A percentile compares a stretch with the other conserved stretches of the same genome.
phyloP scores from a whole-genome alignment of 2,329 filamentous ascomycete species.

The Talaromyces rugulosus region DNA sequence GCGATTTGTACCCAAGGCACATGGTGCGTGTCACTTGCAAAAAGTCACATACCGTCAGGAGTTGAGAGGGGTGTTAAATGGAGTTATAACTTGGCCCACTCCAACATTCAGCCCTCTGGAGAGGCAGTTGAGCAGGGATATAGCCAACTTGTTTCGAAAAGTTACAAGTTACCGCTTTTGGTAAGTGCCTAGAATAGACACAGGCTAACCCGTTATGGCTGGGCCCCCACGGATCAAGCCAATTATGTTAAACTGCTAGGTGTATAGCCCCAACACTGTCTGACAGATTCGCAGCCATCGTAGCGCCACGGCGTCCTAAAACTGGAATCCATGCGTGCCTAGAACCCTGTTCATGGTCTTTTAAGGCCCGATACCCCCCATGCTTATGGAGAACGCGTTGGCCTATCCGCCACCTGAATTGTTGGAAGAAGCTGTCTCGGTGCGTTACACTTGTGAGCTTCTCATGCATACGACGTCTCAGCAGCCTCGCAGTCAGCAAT shows the following conservation, averaged over 20 bases:
- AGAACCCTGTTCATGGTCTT: not conserved
- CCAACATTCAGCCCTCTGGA: not conserved
- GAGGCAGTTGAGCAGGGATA: not conserved
- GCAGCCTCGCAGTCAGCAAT: not conserved
- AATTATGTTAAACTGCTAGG: not conserved
- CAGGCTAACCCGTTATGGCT: not conserved
- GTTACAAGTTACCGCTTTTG: not conserved
- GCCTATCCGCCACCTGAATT: not conserved
- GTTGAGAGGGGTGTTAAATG: not conserved
- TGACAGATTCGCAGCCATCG: not conserved
- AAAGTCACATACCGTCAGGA: not conserved
- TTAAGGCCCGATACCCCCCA: not conserved
- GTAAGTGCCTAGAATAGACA: not conserved
- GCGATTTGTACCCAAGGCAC: not conserved
- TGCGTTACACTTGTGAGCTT: not conserved
- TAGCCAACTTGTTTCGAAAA: not conserved
- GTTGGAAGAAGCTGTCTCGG: not conserved
- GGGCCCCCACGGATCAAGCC: not conserved
- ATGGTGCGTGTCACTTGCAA: not conserved
- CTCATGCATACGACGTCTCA: not conserved
- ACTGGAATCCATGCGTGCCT: not conserved
- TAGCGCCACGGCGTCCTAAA: not conserved
- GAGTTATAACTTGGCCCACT: not conserved
- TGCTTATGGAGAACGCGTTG: not conserved
- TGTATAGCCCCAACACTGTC: not conserved